Evolutionary conservation across 768 basidiomycete species (phyloP), one percentile per base, ranked within the genome.

Genomic region (Russula foetens): DNA sequence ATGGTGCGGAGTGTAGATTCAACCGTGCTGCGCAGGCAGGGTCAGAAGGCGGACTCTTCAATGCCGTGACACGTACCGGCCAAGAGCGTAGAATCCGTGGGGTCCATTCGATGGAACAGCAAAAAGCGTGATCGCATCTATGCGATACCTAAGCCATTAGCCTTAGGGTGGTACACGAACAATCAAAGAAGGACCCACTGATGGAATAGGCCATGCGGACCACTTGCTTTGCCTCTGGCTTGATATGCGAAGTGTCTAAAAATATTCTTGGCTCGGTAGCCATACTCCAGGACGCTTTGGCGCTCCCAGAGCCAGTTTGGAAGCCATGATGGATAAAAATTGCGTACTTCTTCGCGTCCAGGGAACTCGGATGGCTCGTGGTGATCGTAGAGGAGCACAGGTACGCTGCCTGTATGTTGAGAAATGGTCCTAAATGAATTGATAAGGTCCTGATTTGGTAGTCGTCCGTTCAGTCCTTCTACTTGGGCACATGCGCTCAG

Each of bases 391-490:
- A 96, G 72, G 7, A 87, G 73, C 8, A 92, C 82, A 0, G 93
- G 89, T 4, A 94, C 85, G 17, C 85, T 84, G 3, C 82, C 87
- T 2, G 86, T 85, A 65, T 81, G 84, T 31, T 80, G 81, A 8
- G 92, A 80, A 50, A 97, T 88, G 39, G 83, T 70, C 23, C 82
- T 76, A 49, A 92, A 80, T 0, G 92, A 88, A 70, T 97, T 98
- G 59, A 97, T 74, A 2, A 97, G 77, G 72, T 99, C 97, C 73
- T 98, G 94, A 69, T 99, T 99, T 4, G 97, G 94, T 46, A 98
- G 77, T 23, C 93, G 86, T 23, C 94, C 97, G 69, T 98, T 98
- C 3, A 92, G 77, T 14, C 96, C 97, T 79, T 98, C 96, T 98
- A 71, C 15, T 17, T 17, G 14, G 44, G 12, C 54, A 60, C 55